A percentile compares a stretch with the other conserved stretches of the same genome.
Conservation (phyloP, 2,329 filamentous ascomycete genomes). For the Neonectria hederae region DNA sequence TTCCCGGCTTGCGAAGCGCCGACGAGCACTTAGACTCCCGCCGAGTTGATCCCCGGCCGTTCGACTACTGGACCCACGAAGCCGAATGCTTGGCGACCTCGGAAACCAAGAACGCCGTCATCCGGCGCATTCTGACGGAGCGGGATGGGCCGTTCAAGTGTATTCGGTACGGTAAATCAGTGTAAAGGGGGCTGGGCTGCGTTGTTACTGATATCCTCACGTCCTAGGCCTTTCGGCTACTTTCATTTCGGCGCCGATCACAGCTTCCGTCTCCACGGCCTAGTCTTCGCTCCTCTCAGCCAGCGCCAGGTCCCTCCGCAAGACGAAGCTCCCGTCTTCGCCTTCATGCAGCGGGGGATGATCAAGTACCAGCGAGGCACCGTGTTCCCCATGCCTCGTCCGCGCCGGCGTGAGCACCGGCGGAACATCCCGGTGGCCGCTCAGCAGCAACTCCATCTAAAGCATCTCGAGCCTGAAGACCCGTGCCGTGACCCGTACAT, state of each 20-base stretch:
- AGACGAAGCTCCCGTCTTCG: slow-evolving; percentile 27
- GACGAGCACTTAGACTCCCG: not conserved
- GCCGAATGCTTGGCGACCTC: slow-evolving; percentile 34
- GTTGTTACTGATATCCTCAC: not conserved
- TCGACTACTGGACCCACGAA: slow-evolving; percentile 23
- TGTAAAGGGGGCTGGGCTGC: accelerated
- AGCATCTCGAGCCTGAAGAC: slow-evolving; percentile 32
- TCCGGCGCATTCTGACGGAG: slow-evolving; percentile 33
- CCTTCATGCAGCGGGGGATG: slow-evolving; percentile 38
- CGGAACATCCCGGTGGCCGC: slow-evolving; percentile 31
- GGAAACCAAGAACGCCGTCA: slow-evolving; percentile 34
- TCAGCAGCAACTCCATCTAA: slow-evolving; percentile 29
- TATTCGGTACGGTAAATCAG: slow-evolving; percentile 21
- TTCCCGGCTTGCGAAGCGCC: not conserved
- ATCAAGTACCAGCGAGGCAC: slow-evolving; percentile 32
- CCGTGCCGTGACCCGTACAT: slow-evolving; percentile 38
- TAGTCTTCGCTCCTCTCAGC: slow-evolving; percentile 26
- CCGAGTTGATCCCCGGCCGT: slow-evolving; percentile 16
- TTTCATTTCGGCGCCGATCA: slow-evolving; percentile 35
- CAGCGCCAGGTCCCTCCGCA: slow-evolving; percentile 10
- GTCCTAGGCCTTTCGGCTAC: slow-evolving; percentile 34
- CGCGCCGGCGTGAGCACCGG: slow-evolving; percentile 6
- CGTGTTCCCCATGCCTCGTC: slow-evolving; percentile 29
- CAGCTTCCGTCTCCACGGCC: slow-evolving; percentile 37
- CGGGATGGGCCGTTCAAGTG: slow-evolving; percentile 32